Evolutionary conservation across 208 protist species (phyloP), one percentile per base, ranked within the genome.

Genomic region (Phytomonas sp.): DNA sequence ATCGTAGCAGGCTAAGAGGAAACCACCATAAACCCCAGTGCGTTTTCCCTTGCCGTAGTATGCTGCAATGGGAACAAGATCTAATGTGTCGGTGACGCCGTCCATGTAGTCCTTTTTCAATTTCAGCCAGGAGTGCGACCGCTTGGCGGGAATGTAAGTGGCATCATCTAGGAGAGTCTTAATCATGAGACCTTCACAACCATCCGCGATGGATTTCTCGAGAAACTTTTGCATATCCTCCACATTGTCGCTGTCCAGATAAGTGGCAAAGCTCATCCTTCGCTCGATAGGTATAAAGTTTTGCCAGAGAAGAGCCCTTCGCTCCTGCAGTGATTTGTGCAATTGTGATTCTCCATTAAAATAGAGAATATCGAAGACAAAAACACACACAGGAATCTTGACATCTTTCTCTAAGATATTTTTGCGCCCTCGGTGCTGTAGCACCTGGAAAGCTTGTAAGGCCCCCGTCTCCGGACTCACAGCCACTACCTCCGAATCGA

Each of bases 21-120:
- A 99, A 1, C 91, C 97, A 36, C 98, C 99, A 83, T 97, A 99
- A 3, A 94, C 81, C 59, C 98, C 98, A 7, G 98, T 97, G 40
- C 99, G 88, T 74, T 99, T 99, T 30, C 98, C 98, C 71, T 97
- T 98, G n/a, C 99, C 99, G 67, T 93, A 94, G 69, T 92, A 99
- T 7, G 87, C 98, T 23, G 95, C 99, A 71, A 99, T 98, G 8
- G 98, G 98, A 1, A 99, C 98, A 2, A 99, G 84, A 82, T 99
- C 99, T 3, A 99, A 70, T 4, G 97, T 98, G 82, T 99, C 99
- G 0, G 90, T 97, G 63, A 99, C 82, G 56, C 97, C 97, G 56
- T 99, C 87, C 75, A 99, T 91, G 81, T 99, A 99, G 84, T 99
- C 99, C 81, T 99, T 99, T 81, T 99, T 99, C 26, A 99, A 84